These are phyloP conservation scores for Diutina ranongensis DNA, from an alignment of 1,139 yeast genomes.

Conservation along the genomic window DNA sequence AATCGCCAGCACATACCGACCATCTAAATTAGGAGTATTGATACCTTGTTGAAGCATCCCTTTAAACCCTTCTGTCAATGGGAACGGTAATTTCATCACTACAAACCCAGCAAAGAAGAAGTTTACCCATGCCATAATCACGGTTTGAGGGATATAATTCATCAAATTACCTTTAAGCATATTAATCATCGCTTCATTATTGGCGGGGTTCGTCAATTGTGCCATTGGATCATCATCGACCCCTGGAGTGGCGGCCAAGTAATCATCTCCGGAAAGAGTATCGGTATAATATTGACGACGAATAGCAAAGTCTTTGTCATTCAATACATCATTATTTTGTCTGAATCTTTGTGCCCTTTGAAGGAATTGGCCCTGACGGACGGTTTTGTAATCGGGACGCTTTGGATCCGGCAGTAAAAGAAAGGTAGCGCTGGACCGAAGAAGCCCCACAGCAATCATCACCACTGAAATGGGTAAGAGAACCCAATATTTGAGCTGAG, in stretches of 20 bases:
- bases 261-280: slow-evolving; percentile 40
- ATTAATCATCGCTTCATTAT: slow-evolving; percentile 64
- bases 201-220: slow-evolving; percentile 59
- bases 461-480: slow-evolving; percentile 79
- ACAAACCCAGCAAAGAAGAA: slow-evolving; percentile 89
- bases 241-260: slow-evolving; percentile 18
- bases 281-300: slow-evolving; percentile 35
- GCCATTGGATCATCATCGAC: slow-evolving; percentile 33
- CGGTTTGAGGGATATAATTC: slow-evolving; percentile 81
- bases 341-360: slow-evolving; percentile 45
- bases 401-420: slow-evolving; percentile 50
- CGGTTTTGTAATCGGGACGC: slow-evolving; percentile 35
- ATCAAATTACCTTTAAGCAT: slow-evolving; percentile 77
- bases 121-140: slow-evolving; percentile 95
- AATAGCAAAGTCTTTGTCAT: slow-evolving; percentile 32
- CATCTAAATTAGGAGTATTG: slow-evolving; percentile 74
- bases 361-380: slow-evolving; percentile 32
- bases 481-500: slow-evolving; percentile 82
- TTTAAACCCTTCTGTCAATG: slow-evolving; percentile 80
- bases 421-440: slow-evolving; percentile 58
- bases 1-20: slow-evolving; percentile 86
- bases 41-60: slow-evolving; percentile 88
- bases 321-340: slow-evolving; percentile 33
- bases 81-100: slow-evolving; percentile 48
- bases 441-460: slow-evolving; percentile 82